phyloP scores from a whole-genome alignment of 2,329 filamentous ascomycete species.

The Alternaria panax region DNA sequence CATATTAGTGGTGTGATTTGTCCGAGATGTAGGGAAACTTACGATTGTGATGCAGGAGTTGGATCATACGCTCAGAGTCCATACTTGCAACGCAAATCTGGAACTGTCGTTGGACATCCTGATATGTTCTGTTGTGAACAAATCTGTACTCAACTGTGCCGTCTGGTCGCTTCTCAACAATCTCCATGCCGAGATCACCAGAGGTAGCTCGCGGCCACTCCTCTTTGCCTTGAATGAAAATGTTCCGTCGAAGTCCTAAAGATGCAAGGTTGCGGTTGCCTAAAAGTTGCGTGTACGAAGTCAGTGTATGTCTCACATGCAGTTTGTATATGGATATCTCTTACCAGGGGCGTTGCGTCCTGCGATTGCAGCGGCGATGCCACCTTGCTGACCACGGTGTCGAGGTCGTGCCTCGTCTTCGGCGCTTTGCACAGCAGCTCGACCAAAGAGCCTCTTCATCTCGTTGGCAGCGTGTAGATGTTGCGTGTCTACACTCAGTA shows the following conservation, averaged over 20 bases:
- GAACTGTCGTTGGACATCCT: conserved; percentile 77
- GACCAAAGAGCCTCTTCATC: conserved; percentile 80
- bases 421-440: conserved; percentile 65
- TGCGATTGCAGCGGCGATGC: conserved; percentile 65
- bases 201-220: conserved; percentile 83
- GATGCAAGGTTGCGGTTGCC: conserved; percentile 69
- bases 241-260: conserved; percentile 76
- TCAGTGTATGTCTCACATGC: background rate
- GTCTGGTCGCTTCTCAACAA: conserved; percentile 62
- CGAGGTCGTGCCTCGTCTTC: conserved; percentile 60
- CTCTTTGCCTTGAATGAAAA: conserved; percentile 86
- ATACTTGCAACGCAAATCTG: conserved; percentile 79
- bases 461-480: conserved; percentile 88
- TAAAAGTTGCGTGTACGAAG: background rate
- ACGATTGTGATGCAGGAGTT: conserved; percentile 73
- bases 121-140: conserved; percentile 76
- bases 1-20: conserved; percentile 16
- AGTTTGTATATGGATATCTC: background rate
- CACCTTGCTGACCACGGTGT: conserved; percentile 63
- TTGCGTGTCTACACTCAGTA: conserved; percentile 70
- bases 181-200: conserved; percentile 84
- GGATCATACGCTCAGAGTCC: conserved; percentile 83
- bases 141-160: conserved; percentile 78
- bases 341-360: conserved; percentile 61
- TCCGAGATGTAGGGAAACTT: conserved; percentile 28